A percentile compares a stretch with the other conserved stretches of the same genome.
Evolutionary conservation across 2,329 filamentous ascomycete genomes (phyloP).

Genomic region (Cercospora sojina): DNA sequence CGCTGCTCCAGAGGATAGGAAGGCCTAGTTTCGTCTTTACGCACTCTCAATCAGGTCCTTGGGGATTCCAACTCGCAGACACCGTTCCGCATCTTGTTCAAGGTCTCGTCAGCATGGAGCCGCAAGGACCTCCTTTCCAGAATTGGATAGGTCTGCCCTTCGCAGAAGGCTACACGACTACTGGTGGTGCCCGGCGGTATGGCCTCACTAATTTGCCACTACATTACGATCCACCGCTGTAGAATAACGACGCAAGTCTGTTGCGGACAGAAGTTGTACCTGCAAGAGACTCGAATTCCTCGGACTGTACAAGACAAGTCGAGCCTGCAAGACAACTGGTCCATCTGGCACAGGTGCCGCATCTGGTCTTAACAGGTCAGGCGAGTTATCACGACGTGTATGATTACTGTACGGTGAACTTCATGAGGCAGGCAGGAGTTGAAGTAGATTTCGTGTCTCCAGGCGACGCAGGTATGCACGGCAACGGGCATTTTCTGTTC

Average conservation of each 20-base stretch:
- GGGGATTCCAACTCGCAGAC: constrained; percentile 52
- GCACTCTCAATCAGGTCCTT: constrained; percentile 52
- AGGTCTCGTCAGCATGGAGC: constrained; percentile 54
- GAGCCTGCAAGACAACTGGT: constrained; percentile 46
- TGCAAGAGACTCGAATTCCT: constrained; percentile 31
- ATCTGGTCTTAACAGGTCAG: constrained; percentile 53
- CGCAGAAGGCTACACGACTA: constrained; percentile 8
- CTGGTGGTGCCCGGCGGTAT: constrained; percentile 30
- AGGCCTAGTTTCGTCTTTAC: constrained; percentile 49
- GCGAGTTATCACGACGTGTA: constrained; percentile 56
- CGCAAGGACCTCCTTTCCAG: constrained; percentile 53
- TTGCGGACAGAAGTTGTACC: constrained; percentile 31
- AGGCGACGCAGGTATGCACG: constrained; percentile 46
- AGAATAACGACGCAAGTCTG: constrained; percentile 20
- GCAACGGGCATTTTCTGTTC: constrained; percentile 59
- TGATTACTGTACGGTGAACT: constrained; percentile 56
- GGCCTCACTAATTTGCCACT: constrained; percentile 40
- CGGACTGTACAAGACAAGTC: constrained; percentile 44
- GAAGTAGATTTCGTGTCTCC: constrained; percentile 48
- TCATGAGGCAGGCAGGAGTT: constrained; percentile 55
- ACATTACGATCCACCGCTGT: constrained; percentile 38
- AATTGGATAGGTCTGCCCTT: constrained; percentile 26
- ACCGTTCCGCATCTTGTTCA: constrained; percentile 49
- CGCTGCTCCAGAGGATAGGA: constrained; percentile 44
- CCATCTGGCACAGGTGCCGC: constrained; percentile 51